Evolutionary conservation across 1,284 basidiomycete species (phyloP), one percentile per base, ranked within the genome.

Genomic region (Singerocomus rubriflavus): DNA sequence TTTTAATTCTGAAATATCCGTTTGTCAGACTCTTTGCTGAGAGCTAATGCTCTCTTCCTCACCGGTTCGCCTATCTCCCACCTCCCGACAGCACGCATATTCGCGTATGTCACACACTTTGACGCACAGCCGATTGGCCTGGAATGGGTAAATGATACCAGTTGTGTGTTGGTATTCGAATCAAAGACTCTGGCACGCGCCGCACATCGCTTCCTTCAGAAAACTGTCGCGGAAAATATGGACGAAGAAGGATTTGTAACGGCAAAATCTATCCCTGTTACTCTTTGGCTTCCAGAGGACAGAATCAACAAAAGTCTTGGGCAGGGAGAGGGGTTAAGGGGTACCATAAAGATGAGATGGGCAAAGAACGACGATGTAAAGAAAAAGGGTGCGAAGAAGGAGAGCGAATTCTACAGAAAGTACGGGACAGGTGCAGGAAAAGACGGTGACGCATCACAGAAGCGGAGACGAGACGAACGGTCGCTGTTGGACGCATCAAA

Each of bases 61-160:
- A 74, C 72, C 7, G 89, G 88, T n/a, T 60, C 77, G 12, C 85
- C 87, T 4, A 85, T 90, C 50, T 74, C 81, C 4, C 78, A 82
- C 60, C 75, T 91, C 10, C 79, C 84, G 16, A 90, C 88, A 5
- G 72, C 77, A 5, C 77, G 81, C 46, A 74, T 89, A 48, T 91
- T 91, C 61, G 88, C 83, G 0, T 91, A 91, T 58, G 82, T 82
- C 25, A 84, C 81, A 1, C 81, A 89, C 57, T 88, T 85, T 60
- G 81, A 85, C 42, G 75, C 79, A 0, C 74, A 78, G 25, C 88
- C 88, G 0, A 75, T 88, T 51, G 84, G 76, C 2, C 70, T 88
- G 9, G 86, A 91, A 66, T 90, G 88, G 88, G 75, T 91, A 9
- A 81, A 89, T 63, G 88, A 91, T 69, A 82, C 72, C 27, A 87